Base-by-base conservation (phyloP, 768 basidiomycete genomes). In the Austroboletus eburneus region DNA sequence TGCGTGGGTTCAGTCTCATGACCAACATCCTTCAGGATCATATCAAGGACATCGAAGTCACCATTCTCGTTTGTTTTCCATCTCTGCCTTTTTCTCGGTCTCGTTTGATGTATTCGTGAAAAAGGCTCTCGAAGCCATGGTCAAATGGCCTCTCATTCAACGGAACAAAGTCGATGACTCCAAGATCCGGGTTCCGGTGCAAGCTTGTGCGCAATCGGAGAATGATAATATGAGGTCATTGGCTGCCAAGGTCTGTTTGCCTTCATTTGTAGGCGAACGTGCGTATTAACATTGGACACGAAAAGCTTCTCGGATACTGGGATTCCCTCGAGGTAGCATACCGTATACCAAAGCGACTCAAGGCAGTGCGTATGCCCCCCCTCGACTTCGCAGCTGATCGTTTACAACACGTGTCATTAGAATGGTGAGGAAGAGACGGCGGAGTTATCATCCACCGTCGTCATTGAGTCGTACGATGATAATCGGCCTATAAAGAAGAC, bases 1-100 rank as follows among this genome's bases (percentile, higher is more conserved):
- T 97, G 59, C 91, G 96, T 61, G 94, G 94, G 2, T 89, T 94
- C 63, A 88, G 85, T 66, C 71, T 93, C 14, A 94, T 98, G 91
- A 85, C 81, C 37, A 90, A 87, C 58, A 75, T 97, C 32, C 69
- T 98, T 24, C 80, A 87, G 30, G 92, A 97, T 58, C 72, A 91
- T 54, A 59, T 59, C 10, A 71, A 76, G 16, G 91, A 98, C 58
- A 39, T 70, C 25, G 89, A 93, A 33, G 70, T 95, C 33, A 67
- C 83, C n/a, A 65, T 74, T 12, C 66, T 85, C 55, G 93, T 93
- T 50, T 36, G 87, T 70, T 43, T 29, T 13, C 12, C 27, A 22
- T 39, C 22, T 6, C n/a, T n/a, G n/a, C n/a, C n/a, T n/a, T n/a
- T 22, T 22, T 42, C 30, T 17, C 3, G 13, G n/a, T 30, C 41